Evolutionary conservation across 78 protist genomes (phyloP), one percentile per base, ranked within the genome.

Genomic region (Chrysochromulina parva): DNA sequence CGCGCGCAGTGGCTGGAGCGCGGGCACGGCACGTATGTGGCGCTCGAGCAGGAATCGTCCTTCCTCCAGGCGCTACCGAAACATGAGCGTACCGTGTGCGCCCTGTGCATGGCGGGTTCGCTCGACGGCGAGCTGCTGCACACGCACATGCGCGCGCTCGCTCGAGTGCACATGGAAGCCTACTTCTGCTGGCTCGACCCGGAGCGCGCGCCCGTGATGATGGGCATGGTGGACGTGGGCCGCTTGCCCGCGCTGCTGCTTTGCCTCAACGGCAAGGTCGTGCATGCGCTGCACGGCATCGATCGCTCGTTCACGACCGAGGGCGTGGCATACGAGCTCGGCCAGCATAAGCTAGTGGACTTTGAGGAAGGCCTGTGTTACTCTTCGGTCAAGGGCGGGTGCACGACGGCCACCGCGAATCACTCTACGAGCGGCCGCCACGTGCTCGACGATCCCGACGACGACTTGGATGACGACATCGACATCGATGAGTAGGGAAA

Each of bases 271-370:
- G 82, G 82, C 57, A 38, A 48, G 55, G 82, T 74, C 10, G 26
- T 19, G 13, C 26, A 19, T 5, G 57, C 38, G 82, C 82, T 74
- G 17, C 24, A 53, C n/a, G 57, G 82, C n/a, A 48, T 74, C 82
- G 82, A 74, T 19, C 82, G 82, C 55, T 48, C 82, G 28, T 74
- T 48, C 55, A 74, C 82, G 13, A 17, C 55, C 14, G 82, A 74
- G 82, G 55, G 82, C 22, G n/a, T 74, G 24, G 82, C 82, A 13
- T 74, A 74, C 55, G 82, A 74, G 55, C 82, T 74, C n/a, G 82
- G 57, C 16, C n/a, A 48, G 82, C 82, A 48, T 38, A 38, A 38
- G 38, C 38, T 38, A 38, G 38, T 38, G 38, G 38, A 38, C 38
- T 38, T 38, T 38, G 38, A 38, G 38, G 38, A 38, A 38, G 38